Conservation (phyloP, 495 filamentous ascomycete species). For the Hypoxylon trugodes region DNA sequence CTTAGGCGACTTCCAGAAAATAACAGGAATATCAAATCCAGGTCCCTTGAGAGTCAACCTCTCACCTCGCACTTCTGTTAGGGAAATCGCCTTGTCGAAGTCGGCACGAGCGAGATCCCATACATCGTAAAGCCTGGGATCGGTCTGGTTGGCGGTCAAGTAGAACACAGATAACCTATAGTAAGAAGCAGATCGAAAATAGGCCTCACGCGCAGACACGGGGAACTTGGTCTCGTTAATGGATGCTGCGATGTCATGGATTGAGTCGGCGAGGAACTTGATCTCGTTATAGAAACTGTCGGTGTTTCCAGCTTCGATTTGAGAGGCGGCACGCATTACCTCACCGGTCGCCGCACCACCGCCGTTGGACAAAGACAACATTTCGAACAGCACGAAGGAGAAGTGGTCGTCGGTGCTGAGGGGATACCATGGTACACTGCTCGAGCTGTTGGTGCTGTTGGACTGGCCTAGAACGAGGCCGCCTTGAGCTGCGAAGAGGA, state of each 20-base stretch:
- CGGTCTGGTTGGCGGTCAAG: slow-evolving; percentile 48
- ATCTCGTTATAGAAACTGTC: slow-evolving; percentile 43
- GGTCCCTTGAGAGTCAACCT: slow-evolving; percentile 44
- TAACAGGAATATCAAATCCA: slow-evolving; percentile 44
- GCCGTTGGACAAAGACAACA: slow-evolving; percentile 35
- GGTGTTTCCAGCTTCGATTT: slow-evolving; percentile 47
- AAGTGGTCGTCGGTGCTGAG: slow-evolving; percentile 44
- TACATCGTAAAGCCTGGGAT: slow-evolving; percentile 60
- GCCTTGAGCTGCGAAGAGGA: slow-evolving; percentile 12
- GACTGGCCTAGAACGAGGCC: slow-evolving; percentile 17
- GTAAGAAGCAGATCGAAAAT: slow-evolving; percentile 54
- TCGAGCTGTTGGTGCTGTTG: slow-evolving; percentile 23
- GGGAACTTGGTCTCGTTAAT: slow-evolving; percentile 36
- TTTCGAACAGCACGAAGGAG: slow-evolving; percentile 39
- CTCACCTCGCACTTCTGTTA: slow-evolving; percentile 45
- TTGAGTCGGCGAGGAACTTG: slow-evolving; percentile 23
- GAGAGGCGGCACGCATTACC: slow-evolving; percentile 45
- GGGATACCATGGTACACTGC: neutral
- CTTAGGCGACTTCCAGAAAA: slow-evolving; percentile 39
- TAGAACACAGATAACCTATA: slow-evolving; percentile 54
- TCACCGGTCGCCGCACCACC: slow-evolving; percentile 46
- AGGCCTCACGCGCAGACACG: slow-evolving; percentile 46
- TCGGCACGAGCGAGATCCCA: slow-evolving; percentile 74
- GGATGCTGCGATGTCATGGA: slow-evolving; percentile 27
- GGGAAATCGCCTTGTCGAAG: slow-evolving; percentile 64